A percentile compares a stretch with the other conserved stretches of the same genome.
phyloP scores from a whole-genome alignment of 2,329 filamentous ascomycete species.

The Leptographium wingfieldii region DNA sequence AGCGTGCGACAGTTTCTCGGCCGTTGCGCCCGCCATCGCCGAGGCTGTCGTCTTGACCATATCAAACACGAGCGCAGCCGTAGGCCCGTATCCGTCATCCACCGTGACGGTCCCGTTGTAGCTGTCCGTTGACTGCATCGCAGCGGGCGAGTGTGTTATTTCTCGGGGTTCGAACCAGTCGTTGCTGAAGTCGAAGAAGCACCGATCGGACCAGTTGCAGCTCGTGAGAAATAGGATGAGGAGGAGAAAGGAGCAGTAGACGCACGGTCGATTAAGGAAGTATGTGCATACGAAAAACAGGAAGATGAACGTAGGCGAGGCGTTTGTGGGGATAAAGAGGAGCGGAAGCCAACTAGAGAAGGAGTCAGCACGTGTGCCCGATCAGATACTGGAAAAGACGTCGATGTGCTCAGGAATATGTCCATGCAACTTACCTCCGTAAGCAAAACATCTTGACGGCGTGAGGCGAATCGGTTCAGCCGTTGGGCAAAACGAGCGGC shows the following conservation, averaged over 20 bases:
- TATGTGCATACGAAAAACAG: conserved; percentile 88
- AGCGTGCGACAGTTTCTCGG: conserved; percentile 45
- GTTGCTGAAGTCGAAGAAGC: conserved; percentile 83
- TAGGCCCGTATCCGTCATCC: conserved; percentile 30
- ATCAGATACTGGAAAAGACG: neutral
- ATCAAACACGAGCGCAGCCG: conserved; percentile 28
- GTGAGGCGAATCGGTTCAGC: neutral
- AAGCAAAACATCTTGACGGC: conserved; percentile 48
- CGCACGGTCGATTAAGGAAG: conserved; percentile 89
- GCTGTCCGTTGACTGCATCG: neutral
- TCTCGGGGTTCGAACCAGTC: conserved; percentile 88
- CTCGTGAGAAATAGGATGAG: conserved; percentile 56
- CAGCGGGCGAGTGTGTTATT: conserved; percentile 13
- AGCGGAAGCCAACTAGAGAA: conserved; percentile 63
- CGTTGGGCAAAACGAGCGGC: too few species aligned
- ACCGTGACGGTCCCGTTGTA: neutral
- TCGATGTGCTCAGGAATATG: neutral
- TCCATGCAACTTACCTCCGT: conserved; percentile 36
- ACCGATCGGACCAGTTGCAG: conserved; percentile 78
- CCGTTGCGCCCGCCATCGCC: conserved; percentile 52
- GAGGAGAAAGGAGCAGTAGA: conserved; percentile 94
- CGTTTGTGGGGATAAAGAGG: conserved; percentile 78
- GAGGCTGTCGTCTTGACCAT: conserved; percentile 58
- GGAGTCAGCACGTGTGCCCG: neutral
- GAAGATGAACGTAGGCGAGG: conserved; percentile 74